Conservation (phyloP, 148 eudicot genomes). For the Rhododendron henanense region DNA sequence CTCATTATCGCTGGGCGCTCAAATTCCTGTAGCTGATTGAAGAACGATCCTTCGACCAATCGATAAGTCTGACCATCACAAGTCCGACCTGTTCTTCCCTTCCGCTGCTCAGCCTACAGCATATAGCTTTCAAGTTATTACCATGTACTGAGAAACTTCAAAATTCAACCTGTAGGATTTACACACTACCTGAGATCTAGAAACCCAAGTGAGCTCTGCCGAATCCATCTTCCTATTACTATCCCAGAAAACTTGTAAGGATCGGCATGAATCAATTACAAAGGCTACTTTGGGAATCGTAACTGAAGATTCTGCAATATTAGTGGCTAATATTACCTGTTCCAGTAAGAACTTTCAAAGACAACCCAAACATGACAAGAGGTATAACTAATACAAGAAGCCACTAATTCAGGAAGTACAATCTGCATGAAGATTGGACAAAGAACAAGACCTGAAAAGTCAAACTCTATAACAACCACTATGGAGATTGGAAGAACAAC, state of each 20-base stretch:
- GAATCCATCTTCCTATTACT: constrained; percentile 52
- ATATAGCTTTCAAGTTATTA: constrained; percentile 1
- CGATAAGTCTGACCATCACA: constrained; percentile 89
- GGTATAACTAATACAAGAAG: not conserved
- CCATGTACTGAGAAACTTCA: not conserved
- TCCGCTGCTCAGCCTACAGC: constrained; percentile 87
- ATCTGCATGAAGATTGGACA: not conserved
- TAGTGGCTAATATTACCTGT: constrained; percentile 97
- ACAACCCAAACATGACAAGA: constrained; percentile 15
- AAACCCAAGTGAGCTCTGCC: constrained; percentile 84
- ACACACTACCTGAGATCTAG: constrained; percentile 78
- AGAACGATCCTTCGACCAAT: constrained; percentile 73
- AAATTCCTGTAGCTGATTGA: constrained; percentile 43
- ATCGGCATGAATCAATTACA: constrained; percentile 91
- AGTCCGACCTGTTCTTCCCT: constrained; percentile 94
- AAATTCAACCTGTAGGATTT: not conserved
- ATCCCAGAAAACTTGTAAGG: constrained; percentile 91
- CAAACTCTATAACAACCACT: not conserved
- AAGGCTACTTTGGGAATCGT: constrained; percentile 93
- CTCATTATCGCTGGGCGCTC: constrained; percentile 74
- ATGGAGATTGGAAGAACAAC: not conserved
- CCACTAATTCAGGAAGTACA: not conserved
- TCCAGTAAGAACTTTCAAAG: constrained; percentile 9
- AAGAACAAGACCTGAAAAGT: not conserved
- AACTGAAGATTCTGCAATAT: constrained; percentile 97